Evolutionary conservation across 2,329 filamentous ascomycete genomes (phyloP).

Genomic region (Tolypocladium capitatum): DNA sequence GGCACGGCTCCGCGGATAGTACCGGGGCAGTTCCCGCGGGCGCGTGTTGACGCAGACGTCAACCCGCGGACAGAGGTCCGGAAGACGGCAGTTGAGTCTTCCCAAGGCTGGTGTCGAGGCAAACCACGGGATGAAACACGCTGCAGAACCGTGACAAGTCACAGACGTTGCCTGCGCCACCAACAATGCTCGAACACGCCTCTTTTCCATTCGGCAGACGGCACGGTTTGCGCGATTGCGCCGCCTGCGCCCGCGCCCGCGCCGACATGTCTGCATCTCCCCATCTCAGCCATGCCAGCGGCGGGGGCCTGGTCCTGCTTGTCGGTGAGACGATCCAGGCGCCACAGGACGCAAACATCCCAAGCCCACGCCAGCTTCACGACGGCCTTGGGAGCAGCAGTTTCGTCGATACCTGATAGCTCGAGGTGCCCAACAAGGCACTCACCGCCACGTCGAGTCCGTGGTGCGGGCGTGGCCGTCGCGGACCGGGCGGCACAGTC

Average conservation of each 20-base stretch:
- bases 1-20: background rate
- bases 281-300: background rate
- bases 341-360: background rate
- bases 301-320: background rate
- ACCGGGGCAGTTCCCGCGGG: background rate
- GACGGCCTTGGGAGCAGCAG: background rate
- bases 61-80: background rate
- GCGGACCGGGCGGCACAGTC: background rate
- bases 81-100: background rate
- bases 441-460: background rate
- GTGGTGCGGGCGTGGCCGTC: background rate
- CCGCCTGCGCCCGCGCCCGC: background rate
- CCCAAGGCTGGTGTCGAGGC: background rate
- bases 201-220: background rate
- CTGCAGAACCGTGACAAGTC: conserved; percentile 15
- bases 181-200: conserved; percentile 2
- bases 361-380: background rate
- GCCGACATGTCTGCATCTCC: background rate
- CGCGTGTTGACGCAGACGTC: background rate
- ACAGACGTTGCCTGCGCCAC: conserved; percentile 11
- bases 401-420: conserved; percentile 1
- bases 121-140: conserved; percentile 11
- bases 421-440: background rate
- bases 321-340: background rate
- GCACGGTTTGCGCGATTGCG: background rate